Evolutionary conservation across 805 yeast genomes (phyloP), one percentile per base, ranked within the genome.

Genomic region (Schizosaccharomyces octosporus): DNA sequence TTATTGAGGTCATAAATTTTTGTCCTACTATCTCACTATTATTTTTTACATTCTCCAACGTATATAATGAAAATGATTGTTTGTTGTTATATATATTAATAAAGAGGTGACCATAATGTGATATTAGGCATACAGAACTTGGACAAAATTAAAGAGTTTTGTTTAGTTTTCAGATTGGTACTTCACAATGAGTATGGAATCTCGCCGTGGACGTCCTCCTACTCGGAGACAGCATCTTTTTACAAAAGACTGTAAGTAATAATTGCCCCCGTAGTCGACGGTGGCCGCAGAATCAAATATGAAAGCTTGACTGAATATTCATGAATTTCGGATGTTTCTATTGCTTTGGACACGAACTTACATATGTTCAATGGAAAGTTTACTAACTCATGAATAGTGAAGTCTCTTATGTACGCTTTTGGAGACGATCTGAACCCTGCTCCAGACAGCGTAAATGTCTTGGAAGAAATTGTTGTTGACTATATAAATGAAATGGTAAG

Each of bases 341-440:
- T 43, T 19, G 21, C 21, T n/a, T n/a, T 43, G 21, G 41, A 13
- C 11, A 17, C 15, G 13, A 7, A 11, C 13, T 36, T 36, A 36
- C 11, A 13, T 7, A 9, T 13, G 24, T 24, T 24, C 9, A 5
- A 51, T 17, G 11, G 11, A 24, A 21, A 21, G 1, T 5, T 51
- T 5, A 2, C 57, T 21, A 19, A 24, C 36, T 51, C 27, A 3
- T 29, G 13, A 6, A 19, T 82, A 63, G 68, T 67, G 41, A 78
- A 79, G 64, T 76, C 84, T 0, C 69, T 84, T 59, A 70, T 84
- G 62, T 84, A 80, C 65, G 88, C 88, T 0, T 83, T 78, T 69
- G 90, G 90, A 1, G 90, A 84, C 67, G 82, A 79, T 1, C 71
- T 78, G n/a, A 76, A 80, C 57, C 90, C 90, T 0, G 73, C 80